Conservation (phyloP, 2,329 filamentous ascomycete genomes). For the Alternaria rosae region DNA sequence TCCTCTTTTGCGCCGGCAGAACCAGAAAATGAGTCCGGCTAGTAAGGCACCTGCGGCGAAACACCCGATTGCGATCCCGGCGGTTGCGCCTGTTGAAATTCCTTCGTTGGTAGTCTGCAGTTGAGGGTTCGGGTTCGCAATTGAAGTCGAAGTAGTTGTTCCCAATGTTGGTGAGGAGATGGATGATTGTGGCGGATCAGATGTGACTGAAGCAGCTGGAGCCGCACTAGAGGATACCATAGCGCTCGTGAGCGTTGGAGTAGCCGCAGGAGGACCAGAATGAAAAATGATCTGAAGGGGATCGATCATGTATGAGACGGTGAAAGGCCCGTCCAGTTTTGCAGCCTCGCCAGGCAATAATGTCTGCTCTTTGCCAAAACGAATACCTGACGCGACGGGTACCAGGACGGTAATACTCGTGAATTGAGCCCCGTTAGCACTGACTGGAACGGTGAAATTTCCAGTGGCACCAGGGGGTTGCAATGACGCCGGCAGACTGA, state of each 20-base stretch:
- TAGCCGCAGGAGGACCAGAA: rapidly evolving
- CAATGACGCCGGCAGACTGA: not conserved
- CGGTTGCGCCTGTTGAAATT: constrained; percentile 32
- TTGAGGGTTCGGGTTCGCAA: too few species aligned
- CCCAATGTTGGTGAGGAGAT: not conserved
- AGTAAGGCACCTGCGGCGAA: constrained; percentile 41
- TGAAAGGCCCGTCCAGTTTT: not conserved
- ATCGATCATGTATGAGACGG: not conserved
- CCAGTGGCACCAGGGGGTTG: too few species aligned
- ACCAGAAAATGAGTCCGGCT: constrained; percentile 29
- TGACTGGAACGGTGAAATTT: rapidly evolving
- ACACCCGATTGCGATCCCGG: constrained; percentile 49
- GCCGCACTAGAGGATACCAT: not conserved
- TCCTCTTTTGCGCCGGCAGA: constrained; percentile 27
- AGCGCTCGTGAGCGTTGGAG: rapidly evolving
- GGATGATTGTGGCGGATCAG: not conserved
- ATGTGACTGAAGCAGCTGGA: not conserved
- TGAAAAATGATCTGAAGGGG: not conserved
- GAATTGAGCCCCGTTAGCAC: not conserved
- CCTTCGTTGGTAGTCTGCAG: too few species aligned
- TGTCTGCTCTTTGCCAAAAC: not conserved
- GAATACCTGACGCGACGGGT: not conserved
- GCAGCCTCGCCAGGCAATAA: not conserved
- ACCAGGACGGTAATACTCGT: not conserved
- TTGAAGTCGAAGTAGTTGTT: not conserved